These are phyloP conservation scores for Penicillium brasilianum DNA, from an alignment of 2,329 filamentous ascomycete genomes.

Conservation along the genomic window DNA sequence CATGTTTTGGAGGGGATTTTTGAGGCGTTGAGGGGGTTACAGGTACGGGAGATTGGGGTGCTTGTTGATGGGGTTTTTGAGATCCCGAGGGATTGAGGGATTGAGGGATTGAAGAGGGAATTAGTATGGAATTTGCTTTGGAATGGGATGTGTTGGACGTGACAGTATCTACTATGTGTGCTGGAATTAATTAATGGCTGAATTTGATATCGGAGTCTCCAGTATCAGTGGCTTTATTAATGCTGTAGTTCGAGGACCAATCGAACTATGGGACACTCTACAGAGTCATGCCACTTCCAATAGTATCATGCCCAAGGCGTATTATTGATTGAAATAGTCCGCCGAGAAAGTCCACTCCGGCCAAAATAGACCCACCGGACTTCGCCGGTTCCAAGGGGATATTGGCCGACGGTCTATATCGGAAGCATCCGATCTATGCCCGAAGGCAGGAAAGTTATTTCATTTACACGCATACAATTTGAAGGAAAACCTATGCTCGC, in stretches of 20 bases:
- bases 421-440: slow-evolving; percentile 7
- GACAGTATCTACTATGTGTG: background rate
- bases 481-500: background rate
- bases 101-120: background rate
- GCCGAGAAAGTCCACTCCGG: slow-evolving; percentile 9
- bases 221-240: too few relatives aligned
- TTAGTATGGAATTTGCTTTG: background rate
- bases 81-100: slow-evolving; percentile 20
- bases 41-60: slow-evolving; percentile 13
- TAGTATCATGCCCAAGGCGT: too few relatives aligned
- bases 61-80: slow-evolving; percentile 21
- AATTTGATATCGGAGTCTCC: too few relatives aligned
- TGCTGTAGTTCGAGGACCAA: too few relatives aligned
- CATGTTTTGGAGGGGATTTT: slow-evolving; percentile 20
- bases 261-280: too few relatives aligned
- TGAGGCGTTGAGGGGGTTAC: slow-evolving; percentile 13
- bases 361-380: slow-evolving; percentile 19
- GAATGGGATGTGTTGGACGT: background rate
- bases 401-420: background rate
- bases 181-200: background rate
- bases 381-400: background rate
- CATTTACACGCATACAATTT: background rate
- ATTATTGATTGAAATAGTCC: background rate
- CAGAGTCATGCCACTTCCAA: too few relatives aligned
- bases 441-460: background rate